These are phyloP conservation scores for Colletotrichum tropicale DNA, from an alignment of 2,329 filamentous ascomycete genomes.

Conservation along the genomic window DNA sequence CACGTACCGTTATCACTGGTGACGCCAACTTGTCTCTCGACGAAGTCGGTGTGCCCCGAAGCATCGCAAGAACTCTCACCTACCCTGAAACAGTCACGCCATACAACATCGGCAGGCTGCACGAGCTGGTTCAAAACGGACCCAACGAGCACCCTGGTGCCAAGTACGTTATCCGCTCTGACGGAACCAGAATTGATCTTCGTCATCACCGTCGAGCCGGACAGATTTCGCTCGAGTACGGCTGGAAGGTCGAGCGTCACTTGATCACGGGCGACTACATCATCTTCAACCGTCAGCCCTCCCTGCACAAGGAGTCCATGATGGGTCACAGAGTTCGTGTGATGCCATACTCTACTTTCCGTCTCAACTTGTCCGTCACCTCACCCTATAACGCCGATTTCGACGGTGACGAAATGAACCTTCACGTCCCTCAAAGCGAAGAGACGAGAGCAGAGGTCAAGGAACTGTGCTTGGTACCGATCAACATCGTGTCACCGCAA, in stretches of 20 bases:
- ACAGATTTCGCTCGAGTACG: constrained; percentile 87
- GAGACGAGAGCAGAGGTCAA: constrained; percentile 95
- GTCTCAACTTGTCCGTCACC: constrained; percentile 95
- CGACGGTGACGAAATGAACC: constrained; percentile 99
- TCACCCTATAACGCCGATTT: constrained; percentile 99
- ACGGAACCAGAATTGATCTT: constrained; percentile 92
- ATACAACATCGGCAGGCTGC: constrained; percentile 95
- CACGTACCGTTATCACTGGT: constrained; percentile 98
- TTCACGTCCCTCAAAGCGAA: constrained; percentile 97
- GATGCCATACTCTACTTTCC: constrained; percentile 99
- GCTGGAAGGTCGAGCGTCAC: constrained; percentile 98
- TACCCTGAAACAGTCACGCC: constrained; percentile 98
- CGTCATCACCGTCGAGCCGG: constrained; percentile 89
- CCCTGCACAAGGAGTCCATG: constrained; percentile 99
- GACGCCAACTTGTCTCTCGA: constrained; percentile 96
- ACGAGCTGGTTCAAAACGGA: constrained; percentile 87
- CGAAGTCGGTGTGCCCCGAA: constrained; percentile 94
- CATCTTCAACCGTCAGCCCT: constrained; percentile 99
- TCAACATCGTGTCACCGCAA: constrained; percentile 98
- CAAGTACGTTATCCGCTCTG: constrained; percentile 93
- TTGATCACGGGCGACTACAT: constrained; percentile 96
- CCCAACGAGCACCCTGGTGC: constrained; percentile 95
- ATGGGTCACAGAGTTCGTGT: constrained; percentile 98
- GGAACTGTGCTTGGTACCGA: constrained; percentile 95
- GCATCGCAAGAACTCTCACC: constrained; percentile 89